These are phyloP conservation scores for Ogataea naganishii DNA, from an alignment of 805 yeast genomes.

Conservation along the genomic window DNA sequence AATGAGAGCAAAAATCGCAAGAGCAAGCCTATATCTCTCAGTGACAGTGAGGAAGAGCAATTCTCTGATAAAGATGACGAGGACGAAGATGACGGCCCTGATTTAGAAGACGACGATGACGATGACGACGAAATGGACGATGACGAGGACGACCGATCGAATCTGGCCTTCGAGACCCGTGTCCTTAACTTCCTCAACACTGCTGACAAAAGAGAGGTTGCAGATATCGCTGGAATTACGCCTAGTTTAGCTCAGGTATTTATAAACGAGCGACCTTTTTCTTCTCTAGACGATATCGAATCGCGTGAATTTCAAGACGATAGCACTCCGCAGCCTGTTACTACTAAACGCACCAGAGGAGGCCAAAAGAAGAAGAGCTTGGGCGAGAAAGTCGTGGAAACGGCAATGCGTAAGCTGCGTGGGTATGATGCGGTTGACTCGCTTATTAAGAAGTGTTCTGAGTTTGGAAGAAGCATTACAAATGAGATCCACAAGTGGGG, in stretches of 20 bases:
- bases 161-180: slow-evolving; percentile 45
- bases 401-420: slow-evolving; percentile 57
- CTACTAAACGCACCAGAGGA: slow-evolving; percentile 19
- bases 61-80: slow-evolving; percentile 30
- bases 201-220: slow-evolving; percentile 65
- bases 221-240: slow-evolving; percentile 69
- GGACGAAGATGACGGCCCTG: slow-evolving; percentile 43
- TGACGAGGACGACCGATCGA: slow-evolving; percentile 22
- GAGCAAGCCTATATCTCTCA: too few relatives aligned
- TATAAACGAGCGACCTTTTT: slow-evolving; percentile 64
- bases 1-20: too few relatives aligned
- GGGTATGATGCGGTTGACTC: slow-evolving; percentile 95
- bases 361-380: slow-evolving; percentile 42
- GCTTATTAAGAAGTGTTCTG: slow-evolving; percentile 75
- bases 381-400: slow-evolving; percentile 70
- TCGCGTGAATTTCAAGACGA: slow-evolving; percentile 40
- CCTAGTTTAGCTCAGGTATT: slow-evolving; percentile 58
- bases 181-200: slow-evolving; percentile 71
- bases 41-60: slow-evolving; percentile 40
- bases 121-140: slow-evolving; percentile 24
- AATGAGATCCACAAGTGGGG: slow-evolving; percentile 83
- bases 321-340: slow-evolving; percentile 6
- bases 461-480: slow-evolving; percentile 63
- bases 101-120: slow-evolving; percentile 27
- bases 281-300: slow-evolving; percentile 48